Evolutionary conservation across 2,329 filamentous ascomycete genomes (phyloP).

Genomic region (Colletotrichum eleusines): DNA sequence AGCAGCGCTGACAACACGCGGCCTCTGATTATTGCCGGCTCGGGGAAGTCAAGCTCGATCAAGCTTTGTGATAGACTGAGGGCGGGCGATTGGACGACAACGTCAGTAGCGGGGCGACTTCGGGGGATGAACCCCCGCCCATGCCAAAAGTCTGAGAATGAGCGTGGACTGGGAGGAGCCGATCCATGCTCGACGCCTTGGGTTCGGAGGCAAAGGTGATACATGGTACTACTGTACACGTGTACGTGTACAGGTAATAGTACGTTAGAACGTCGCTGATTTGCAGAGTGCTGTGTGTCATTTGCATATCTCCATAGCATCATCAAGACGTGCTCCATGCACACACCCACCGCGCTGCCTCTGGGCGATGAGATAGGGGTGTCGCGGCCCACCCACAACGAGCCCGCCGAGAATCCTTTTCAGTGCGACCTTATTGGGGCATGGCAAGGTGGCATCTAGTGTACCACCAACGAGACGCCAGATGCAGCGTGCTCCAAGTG

Average conservation of each 20-base stretch:
- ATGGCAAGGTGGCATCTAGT: constrained; percentile 24
- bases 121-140: neutral
- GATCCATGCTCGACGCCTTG: constrained; percentile 1
- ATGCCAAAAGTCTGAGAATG: constrained; percentile 27
- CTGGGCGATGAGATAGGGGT: no score
- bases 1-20: constrained; percentile 14
- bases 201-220: neutral
- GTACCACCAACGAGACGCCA: constrained; percentile 7
- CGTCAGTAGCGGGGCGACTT: neutral
- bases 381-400: no score
- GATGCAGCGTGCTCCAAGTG: neutral
- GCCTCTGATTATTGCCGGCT: constrained; percentile 40
- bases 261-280: neutral
- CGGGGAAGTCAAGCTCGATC: constrained; percentile 39
- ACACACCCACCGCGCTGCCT: no score
- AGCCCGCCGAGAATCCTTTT: neutral
- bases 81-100: constrained; percentile 30
- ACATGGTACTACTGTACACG: neutral
- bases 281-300: neutral
- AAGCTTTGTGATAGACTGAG: constrained; percentile 35
- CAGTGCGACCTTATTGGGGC: constrained; percentile 16
- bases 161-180: constrained; percentile 8
- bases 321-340: no score
- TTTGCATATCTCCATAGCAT: no score
- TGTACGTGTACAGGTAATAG: neutral